These are phyloP conservation scores for Erysimum pusillum DNA, from an alignment of 441 rosid species.

Conservation along the genomic window DNA sequence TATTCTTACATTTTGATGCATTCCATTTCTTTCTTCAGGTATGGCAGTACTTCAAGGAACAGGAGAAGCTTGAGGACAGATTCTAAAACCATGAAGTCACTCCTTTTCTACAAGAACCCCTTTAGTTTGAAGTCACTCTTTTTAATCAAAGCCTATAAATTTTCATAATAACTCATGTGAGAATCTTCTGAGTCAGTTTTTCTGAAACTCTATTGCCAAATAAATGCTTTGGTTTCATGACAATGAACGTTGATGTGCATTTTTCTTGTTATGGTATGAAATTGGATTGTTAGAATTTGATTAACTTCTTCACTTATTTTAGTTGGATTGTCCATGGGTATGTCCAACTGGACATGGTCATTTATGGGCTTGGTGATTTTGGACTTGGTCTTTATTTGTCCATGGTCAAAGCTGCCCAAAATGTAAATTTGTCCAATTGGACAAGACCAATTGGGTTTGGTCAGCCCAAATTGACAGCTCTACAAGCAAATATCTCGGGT, in stretches of 20 bases:
- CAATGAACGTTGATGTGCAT: background rate
- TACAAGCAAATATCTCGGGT: too few species aligned
- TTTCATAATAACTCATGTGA: background rate
- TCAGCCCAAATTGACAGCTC: too few species aligned
- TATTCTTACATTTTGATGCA: too few species aligned
- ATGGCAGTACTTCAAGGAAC: constrained; percentile 79
- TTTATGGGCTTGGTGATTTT: too few species aligned
- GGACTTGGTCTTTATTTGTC: too few species aligned
- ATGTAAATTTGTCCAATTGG: too few species aligned
- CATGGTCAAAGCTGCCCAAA: too few species aligned
- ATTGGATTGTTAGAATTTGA: too few species aligned
- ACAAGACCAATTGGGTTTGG: too few species aligned
- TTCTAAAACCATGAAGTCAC: constrained; percentile 54
- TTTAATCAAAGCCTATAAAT: background rate
- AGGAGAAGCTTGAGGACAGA: constrained; percentile 89
- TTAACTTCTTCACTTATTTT: too few species aligned
- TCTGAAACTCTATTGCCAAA: constrained; percentile 33
- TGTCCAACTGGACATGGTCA: too few species aligned
- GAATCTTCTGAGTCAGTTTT: constrained; percentile 24
- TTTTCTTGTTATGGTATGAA: constrained; percentile 19
- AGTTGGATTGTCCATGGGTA: too few species aligned
- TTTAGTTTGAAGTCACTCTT: background rate
- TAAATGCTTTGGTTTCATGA: constrained; percentile 37
- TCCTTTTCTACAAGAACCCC: constrained; percentile 7
- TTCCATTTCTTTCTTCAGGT: constrained; percentile 51